These are phyloP conservation scores for Metarhizium rileyi DNA, from an alignment of 2,329 filamentous ascomycete species.

Conservation along the genomic window DNA sequence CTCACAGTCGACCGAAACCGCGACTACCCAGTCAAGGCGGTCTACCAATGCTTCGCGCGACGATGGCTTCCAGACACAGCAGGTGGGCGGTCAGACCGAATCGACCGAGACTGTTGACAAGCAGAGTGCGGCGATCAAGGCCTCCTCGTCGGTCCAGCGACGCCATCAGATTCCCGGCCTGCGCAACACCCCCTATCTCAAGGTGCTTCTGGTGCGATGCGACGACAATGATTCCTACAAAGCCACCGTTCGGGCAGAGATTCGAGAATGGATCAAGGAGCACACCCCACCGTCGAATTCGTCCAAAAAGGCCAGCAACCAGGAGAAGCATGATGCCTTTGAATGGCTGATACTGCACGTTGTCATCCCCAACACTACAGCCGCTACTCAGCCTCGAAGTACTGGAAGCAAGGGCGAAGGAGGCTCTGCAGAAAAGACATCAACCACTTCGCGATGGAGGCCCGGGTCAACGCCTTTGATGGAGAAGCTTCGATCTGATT, in stretches of 20 bases:
- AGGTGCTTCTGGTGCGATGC: conserved; percentile 79
- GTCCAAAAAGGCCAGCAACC: conserved; percentile 48
- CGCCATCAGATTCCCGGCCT: conserved; percentile 93
- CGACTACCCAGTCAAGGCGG: conserved; percentile 19
- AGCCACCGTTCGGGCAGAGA: conserved; percentile 60
- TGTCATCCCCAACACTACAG: conserved; percentile 75
- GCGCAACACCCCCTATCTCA: conserved; percentile 86
- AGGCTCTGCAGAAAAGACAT: conserved; percentile 55
- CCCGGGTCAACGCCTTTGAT: conserved; percentile 73
- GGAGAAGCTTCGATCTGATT: conserved; percentile 84
- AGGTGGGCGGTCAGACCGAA: conserved; percentile 31
- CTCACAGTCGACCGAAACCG: conserved; percentile 30
- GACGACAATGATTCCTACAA: conserved; percentile 97
- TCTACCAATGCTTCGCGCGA: conserved; percentile 30
- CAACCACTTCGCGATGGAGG: conserved; percentile 61
- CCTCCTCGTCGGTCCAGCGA: conserved; percentile 35
- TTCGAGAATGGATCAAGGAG: conserved; percentile 85
- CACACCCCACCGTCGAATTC: conserved; percentile 52
- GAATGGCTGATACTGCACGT: conserved; percentile 95
- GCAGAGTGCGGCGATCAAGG: conserved; percentile 20
- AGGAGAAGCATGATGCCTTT: conserved; percentile 91
- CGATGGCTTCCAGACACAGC: conserved; percentile 53
- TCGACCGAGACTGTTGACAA: conserved; percentile 30
- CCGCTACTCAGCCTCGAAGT: conserved; percentile 65
- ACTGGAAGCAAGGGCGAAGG: conserved; percentile 43